Evolutionary conservation across 306 rosid species (phyloP).

Genomic region (Glycine latifolia): DNA sequence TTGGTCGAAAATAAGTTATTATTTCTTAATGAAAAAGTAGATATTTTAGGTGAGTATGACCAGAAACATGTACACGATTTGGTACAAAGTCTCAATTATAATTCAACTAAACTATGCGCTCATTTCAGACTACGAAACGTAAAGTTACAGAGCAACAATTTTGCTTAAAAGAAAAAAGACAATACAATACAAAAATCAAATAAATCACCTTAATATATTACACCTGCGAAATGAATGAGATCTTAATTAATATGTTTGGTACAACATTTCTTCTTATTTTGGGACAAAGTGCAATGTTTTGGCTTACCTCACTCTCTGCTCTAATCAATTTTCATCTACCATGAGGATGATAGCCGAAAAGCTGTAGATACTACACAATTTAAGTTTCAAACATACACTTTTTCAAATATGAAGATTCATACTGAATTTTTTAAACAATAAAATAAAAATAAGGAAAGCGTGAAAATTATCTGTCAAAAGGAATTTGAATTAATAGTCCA

Average conservation of each 20-base stretch:
- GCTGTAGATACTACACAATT: not conserved
- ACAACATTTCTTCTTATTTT: not conserved
- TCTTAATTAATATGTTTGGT: not conserved
- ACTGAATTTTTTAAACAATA: too few species aligned
- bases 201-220: not conserved
- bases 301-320: not conserved
- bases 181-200: not conserved
- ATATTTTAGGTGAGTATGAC: not conserved
- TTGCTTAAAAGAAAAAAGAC: not conserved
- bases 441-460: too few species aligned
- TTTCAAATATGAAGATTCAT: too few species aligned
- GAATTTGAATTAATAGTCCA: too few species aligned
- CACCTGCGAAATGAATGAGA: not conserved
- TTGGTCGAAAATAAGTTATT: not conserved
- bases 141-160: not conserved
- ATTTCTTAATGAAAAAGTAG: not conserved
- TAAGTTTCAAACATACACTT: too few species aligned
- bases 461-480: too few species aligned
- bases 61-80: not conserved
- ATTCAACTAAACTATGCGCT: constrained; percentile 13
- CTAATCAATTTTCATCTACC: constrained; percentile 26
- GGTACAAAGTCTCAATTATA: not conserved
- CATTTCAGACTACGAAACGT: not conserved
- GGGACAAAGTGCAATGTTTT: constrained; percentile 1
- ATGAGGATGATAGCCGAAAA: not conserved